Conservation (phyloP, 2,329 filamentous ascomycete genomes). For the Calonectria pteridis region DNA sequence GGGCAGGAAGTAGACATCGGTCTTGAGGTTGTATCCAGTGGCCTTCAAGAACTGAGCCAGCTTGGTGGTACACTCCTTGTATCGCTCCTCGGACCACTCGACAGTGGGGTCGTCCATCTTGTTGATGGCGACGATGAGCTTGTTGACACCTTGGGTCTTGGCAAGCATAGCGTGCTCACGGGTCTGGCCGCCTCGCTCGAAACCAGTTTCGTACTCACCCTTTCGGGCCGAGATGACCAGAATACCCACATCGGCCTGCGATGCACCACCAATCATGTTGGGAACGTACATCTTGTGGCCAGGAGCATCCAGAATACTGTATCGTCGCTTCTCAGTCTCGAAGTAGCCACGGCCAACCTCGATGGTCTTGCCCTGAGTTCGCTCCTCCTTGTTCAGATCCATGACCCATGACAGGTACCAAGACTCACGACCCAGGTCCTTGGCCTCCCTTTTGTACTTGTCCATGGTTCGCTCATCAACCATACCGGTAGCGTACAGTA, state of each 20-base stretch:
- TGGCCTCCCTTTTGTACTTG: constrained; percentile 97
- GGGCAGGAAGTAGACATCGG: constrained; percentile 94
- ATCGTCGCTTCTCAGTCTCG: constrained; percentile 95
- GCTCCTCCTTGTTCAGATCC: constrained; percentile 96
- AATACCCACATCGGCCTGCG: constrained; percentile 93
- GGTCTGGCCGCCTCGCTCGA: constrained; percentile 96
- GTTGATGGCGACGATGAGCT: constrained; percentile 94
- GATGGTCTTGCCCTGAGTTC: constrained; percentile 96
- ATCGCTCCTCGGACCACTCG: constrained; percentile 93
- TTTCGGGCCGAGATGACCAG: constrained; percentile 96
- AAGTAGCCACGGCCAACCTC: constrained; percentile 97
- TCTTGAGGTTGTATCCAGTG: constrained; percentile 94
- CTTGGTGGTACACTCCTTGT: constrained; percentile 93
- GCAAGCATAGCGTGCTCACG: constrained; percentile 98
- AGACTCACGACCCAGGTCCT: constrained; percentile 94
- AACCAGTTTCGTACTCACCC: constrained; percentile 98
- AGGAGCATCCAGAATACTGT: constrained; percentile 96
- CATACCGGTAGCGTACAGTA: constrained; percentile 95
- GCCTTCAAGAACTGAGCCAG: constrained; percentile 89
- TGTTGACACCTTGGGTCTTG: constrained; percentile 98
- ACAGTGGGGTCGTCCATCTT: constrained; percentile 99
- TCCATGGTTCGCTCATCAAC: constrained; percentile 99
- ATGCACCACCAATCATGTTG: constrained; percentile 97
- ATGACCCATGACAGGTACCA: constrained; percentile 99
- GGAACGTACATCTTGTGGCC: constrained; percentile 99